phyloP scores from a whole-genome alignment of 352 stramenopile species.

The Plasmopara viticola region DNA sequence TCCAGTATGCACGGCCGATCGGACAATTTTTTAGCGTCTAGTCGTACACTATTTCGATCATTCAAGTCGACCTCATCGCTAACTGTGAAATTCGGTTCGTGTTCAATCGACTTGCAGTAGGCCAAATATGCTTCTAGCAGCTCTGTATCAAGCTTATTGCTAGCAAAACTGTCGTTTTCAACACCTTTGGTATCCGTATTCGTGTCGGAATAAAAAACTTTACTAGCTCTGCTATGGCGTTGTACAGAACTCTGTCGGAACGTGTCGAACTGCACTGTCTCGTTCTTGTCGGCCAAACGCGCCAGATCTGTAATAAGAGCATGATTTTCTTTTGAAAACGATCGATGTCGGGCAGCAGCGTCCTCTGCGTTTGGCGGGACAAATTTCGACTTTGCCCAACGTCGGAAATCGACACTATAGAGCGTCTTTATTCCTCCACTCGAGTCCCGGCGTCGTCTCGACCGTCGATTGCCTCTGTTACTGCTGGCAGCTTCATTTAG shows the following conservation, averaged over 20 bases:
- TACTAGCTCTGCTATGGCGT: slow-evolving; percentile 12
- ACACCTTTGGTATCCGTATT: slow-evolving; percentile 1
- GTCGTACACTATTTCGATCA: background rate
- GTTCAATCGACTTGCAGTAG: slow-evolving; percentile 87
- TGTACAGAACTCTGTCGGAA: slow-evolving; percentile 32
- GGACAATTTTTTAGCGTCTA: slow-evolving; percentile 1
- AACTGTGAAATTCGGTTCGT: slow-evolving; percentile 75
- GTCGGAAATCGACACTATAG: slow-evolving; percentile 14
- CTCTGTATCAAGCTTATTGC: slow-evolving; percentile 86
- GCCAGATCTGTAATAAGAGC: slow-evolving; percentile 37
- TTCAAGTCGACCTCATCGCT: slow-evolving; percentile 28
- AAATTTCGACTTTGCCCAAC: slow-evolving; percentile 14
- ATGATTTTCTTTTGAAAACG: slow-evolving; percentile 32
- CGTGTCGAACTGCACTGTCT: slow-evolving; percentile 36
- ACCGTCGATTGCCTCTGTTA: slow-evolving; percentile 13
- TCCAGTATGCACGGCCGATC: slow-evolving; percentile 24
- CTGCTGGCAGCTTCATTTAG: slow-evolving; percentile 2
- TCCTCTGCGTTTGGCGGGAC: slow-evolving; percentile 2
- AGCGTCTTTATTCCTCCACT: slow-evolving; percentile 12
- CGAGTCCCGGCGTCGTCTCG: slow-evolving; percentile 11
- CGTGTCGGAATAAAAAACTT: slow-evolving; percentile 1
- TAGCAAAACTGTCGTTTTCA: slow-evolving; percentile 22
- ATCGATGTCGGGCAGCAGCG: background rate
- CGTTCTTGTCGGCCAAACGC: slow-evolving; percentile 42
- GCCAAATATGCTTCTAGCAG: slow-evolving; percentile 92